These are phyloP conservation scores for Trichoderma atrobrunneum DNA, from an alignment of 2,329 filamentous ascomycete species.

Conservation along the genomic window DNA sequence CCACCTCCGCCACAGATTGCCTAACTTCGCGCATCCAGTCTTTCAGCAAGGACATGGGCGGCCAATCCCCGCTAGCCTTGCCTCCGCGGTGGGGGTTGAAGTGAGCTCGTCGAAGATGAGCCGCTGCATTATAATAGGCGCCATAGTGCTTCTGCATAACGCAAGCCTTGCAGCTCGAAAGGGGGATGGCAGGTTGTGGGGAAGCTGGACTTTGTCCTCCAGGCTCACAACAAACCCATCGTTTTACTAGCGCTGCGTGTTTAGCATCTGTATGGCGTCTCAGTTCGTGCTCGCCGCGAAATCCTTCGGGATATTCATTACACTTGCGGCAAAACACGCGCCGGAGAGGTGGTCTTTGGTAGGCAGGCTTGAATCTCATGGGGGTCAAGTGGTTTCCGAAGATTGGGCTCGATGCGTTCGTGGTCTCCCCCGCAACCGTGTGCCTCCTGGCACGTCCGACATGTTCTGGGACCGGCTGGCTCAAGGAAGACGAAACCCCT, in stretches of 20 bases:
- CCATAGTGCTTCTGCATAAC: slow-evolving; percentile 56
- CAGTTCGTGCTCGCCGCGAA: slow-evolving; percentile 86
- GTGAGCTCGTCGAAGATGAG: slow-evolving; percentile 56
- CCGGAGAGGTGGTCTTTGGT: slow-evolving; percentile 57
- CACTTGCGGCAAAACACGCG: slow-evolving; percentile 77
- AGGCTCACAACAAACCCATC: slow-evolving; percentile 56
- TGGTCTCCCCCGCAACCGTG: slow-evolving; percentile 47
- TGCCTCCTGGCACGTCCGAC: slow-evolving; percentile 36
- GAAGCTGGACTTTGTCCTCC: slow-evolving; percentile 34
- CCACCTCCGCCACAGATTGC: slow-evolving; percentile 47
- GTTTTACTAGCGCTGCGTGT: slow-evolving; percentile 53
- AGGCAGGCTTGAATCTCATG: slow-evolving; percentile 38
- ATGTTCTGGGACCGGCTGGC: slow-evolving; percentile 19
- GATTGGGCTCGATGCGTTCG: slow-evolving; percentile 38
- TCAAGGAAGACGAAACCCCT: neutral
- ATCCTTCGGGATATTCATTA: slow-evolving; percentile 78
- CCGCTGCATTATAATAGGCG: slow-evolving; percentile 58
- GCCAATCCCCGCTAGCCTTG: slow-evolving; percentile 58
- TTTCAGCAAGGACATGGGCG: slow-evolving; percentile 55
- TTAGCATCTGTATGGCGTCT: slow-evolving; percentile 63
- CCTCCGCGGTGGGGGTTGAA: slow-evolving; percentile 55
- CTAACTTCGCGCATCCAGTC: slow-evolving; percentile 61
- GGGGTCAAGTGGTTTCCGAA: slow-evolving; percentile 44
- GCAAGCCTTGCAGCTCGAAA: slow-evolving; percentile 56
- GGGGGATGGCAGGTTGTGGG: slow-evolving; percentile 49